Evolutionary conservation across 495 filamentous ascomycete species (phyloP).

Genomic region (Entonaema liquescens): DNA sequence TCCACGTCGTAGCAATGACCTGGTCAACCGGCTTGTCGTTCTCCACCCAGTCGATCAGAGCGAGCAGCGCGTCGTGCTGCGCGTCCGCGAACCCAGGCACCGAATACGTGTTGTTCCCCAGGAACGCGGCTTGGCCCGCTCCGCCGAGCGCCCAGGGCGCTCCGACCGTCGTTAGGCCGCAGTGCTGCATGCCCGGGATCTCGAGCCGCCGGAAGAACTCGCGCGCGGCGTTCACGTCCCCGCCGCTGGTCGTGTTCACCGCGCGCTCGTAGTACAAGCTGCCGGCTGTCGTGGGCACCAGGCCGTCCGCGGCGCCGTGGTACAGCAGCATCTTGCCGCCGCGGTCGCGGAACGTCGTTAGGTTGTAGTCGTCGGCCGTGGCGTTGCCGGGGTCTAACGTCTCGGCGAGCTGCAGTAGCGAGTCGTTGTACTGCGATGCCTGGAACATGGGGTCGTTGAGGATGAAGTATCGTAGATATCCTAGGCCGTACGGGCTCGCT

Average conservation of each 20-base stretch:
- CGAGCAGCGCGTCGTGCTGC: slow-evolving; percentile 55
- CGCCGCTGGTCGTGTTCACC: slow-evolving; percentile 45
- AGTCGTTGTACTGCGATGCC: slow-evolving; percentile 49
- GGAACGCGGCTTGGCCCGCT: slow-evolving; percentile 35
- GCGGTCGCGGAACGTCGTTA: slow-evolving; percentile 55
- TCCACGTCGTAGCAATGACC: slow-evolving; percentile 53
- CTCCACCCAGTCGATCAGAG: slow-evolving; percentile 61
- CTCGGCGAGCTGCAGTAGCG: slow-evolving; percentile 50
- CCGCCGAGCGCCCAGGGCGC: slow-evolving; percentile 54
- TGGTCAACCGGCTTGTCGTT: slow-evolving; percentile 44
- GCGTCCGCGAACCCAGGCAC: slow-evolving; percentile 56
- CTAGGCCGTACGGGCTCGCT: slow-evolving; percentile 52
- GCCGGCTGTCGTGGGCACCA: slow-evolving; percentile 55
- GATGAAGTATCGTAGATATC: slow-evolving; percentile 56
- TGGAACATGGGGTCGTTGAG: slow-evolving; percentile 53
- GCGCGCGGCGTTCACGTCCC: slow-evolving; percentile 31
- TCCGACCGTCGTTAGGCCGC: slow-evolving; percentile 34
- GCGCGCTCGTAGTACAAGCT: slow-evolving; percentile 58
- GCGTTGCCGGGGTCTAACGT: slow-evolving; percentile 54
- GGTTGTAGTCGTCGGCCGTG: slow-evolving; percentile 59
- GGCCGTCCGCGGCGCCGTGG: slow-evolving; percentile 61
- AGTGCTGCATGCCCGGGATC: slow-evolving; percentile 56
- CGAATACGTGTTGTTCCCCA: slow-evolving; percentile 43
- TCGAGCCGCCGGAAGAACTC: slow-evolving; percentile 52
- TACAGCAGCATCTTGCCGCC: slow-evolving; percentile 66